These are phyloP conservation scores for Elongisporangium anandrum DNA, from an alignment of 352 stramenopile species.

Conservation along the genomic window DNA sequence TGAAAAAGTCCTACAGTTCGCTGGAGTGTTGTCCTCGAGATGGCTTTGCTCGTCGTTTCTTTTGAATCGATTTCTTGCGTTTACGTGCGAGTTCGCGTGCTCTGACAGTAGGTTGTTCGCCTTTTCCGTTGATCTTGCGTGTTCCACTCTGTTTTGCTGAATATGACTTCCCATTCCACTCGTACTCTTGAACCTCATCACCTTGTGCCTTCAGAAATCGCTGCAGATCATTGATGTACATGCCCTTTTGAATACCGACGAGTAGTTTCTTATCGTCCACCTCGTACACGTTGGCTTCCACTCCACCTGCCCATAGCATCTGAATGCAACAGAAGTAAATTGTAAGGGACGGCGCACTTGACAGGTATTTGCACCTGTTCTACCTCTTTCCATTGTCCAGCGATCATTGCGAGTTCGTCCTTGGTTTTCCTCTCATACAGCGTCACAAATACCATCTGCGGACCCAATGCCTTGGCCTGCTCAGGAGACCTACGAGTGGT, in stretches of 20 bases:
- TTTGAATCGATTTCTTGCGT: neutral
- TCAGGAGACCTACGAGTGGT: conserved; percentile 18
- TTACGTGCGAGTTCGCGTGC: neutral
- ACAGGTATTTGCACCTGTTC: neutral
- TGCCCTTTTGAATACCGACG: conserved; percentile 57
- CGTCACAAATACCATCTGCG: conserved; percentile 81
- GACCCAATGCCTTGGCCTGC: conserved; percentile 47
- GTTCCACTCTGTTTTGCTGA: conserved; percentile 1
- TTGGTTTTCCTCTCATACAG: conserved; percentile 12
- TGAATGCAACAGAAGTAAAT: conserved; percentile 12
- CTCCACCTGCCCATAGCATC: conserved; percentile 72
- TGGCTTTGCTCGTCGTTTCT: neutral
- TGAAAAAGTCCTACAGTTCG: neutral
- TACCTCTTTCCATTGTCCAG: conserved; percentile 75
- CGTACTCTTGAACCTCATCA: conserved; percentile 46
- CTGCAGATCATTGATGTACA: conserved; percentile 39
- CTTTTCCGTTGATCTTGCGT: conserved; percentile 3
- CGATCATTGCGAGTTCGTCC: conserved; percentile 26
- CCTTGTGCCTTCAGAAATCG: conserved; percentile 46
- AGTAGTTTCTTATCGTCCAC: conserved; percentile 51
- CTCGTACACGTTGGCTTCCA: conserved; percentile 71
- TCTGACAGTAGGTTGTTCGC: neutral
- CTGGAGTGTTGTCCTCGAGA: neutral
- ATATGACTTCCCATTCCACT: conserved; percentile 57
- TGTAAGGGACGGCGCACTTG: too few species aligned